Base-by-base conservation (phyloP, 2,329 filamentous ascomycete species). In the Chrysosporium queenslandicum region DNA sequence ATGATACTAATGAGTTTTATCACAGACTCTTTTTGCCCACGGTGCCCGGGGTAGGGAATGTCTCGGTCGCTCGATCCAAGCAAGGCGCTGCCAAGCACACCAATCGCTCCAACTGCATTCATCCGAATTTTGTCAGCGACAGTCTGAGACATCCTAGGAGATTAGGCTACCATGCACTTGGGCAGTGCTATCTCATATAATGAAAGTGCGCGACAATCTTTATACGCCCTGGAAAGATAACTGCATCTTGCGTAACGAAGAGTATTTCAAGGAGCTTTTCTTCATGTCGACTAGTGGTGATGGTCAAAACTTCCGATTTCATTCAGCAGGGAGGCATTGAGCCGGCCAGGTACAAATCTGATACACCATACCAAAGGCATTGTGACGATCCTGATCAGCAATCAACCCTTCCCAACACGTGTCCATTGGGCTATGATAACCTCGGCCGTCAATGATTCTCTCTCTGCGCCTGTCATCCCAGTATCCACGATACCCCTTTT, bases 161-260 rank as follows among this genome's bases (percentile, higher is more conserved):
- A 25, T 18, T 20, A 20, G 8, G n/a, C n/a, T 20, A 18, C 18
- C 23, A 29, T 18, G 12, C n/a, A 18, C 20, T 8, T 20, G 18
- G n/a, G 2, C 27, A 21, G n/a, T 12, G 27, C 43, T 32, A 12
- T n/a, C 14, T 21, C 16, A 34, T 30, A 32, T 14, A n/a, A 20
- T 32, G 42, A 14, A 37, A 11, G n/a, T 16, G 37, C 25, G 32
- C 45, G 12, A 11, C 9, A 37, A 7, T 18, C 20, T 37, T 39
- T 32, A 25, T n/a, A 47, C 20, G 18, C 45, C 30, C 20, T 47
- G 32, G 30, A n/a, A 47, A 25, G 21, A 23, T 6, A 47, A 18
- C 20, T 47, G 32, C 32, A 23, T 47, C 21, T 36, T 39, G 45
- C 45, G 45, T 47, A 47, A 47, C 45, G 18, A 37, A 27, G 11